Base-by-base conservation (phyloP, 208 protist genomes). In the Leishmania major region DNA sequence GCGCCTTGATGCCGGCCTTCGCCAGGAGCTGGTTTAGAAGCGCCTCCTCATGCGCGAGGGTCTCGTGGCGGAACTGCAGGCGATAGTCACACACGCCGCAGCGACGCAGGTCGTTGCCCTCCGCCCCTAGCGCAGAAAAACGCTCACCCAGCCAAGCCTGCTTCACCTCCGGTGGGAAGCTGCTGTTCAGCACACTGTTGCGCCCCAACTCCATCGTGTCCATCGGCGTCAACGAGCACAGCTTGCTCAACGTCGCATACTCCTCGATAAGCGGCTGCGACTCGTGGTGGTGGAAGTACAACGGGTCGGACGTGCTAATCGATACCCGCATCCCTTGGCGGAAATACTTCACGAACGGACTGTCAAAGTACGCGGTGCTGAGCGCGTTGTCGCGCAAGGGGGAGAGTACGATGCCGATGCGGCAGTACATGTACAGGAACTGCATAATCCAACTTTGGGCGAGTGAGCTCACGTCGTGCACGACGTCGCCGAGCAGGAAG, bases 321-420 rank as follows among this genome's bases (percentile, higher is more conserved):
- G 98, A 99, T 11, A 99, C 98, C 62, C 98, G 97, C 82, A 99
- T 87, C 37, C 99, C 99, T 77, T 96, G 90, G 8, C 88, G 79
- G 86, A 99, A 99, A 87, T 99, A 99, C 25, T 94, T 92, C 22
- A 94, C 83, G 85, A 99, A 95, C 13, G 98, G 98, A 84, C 99
- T 98, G 71, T 99, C 93, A 77, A 98, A 92, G 87, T 99, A 99
- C 28, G 95, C 85, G 28, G 99, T 92, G 79, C 98, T 98, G 25
- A 99, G 90, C 28, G 92, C 93, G 91, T 99, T 99, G 89, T 99
- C 99, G 79, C 94, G 95, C 72, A 99, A 82, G 35, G 99, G 99
- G 28, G 98, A 99, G 88, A 99, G 93, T 25, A 99, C 96, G 35
- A 99, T 88, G 55, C 98, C 98, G 77, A 99, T 96, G 81, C 99